phyloP scores from a whole-genome alignment of 2,329 filamentous ascomycete genomes.

The Trichoderma sp. region DNA sequence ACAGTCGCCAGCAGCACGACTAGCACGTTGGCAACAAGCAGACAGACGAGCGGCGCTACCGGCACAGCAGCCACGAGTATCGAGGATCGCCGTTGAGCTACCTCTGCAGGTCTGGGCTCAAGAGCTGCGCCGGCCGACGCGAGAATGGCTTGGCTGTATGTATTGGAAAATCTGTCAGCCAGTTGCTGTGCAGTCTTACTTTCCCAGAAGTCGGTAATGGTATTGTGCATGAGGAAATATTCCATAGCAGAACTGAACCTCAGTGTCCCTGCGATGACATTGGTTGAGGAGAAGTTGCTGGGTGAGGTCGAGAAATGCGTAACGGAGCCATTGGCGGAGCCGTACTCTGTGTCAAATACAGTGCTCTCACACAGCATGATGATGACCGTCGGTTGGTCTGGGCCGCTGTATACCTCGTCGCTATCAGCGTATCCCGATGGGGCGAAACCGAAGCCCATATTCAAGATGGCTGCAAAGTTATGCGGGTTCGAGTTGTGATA shows the following conservation, averaged over 20 bases:
- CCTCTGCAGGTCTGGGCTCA: background rate
- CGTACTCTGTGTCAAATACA: background rate
- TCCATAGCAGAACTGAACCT: background rate
- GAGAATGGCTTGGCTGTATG: background rate
- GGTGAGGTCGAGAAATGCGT: background rate
- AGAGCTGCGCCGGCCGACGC: background rate
- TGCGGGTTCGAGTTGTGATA: too few relatives aligned
- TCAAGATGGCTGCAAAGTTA: too few relatives aligned
- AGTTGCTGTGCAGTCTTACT: background rate
- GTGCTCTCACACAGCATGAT: background rate
- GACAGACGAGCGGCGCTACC: background rate
- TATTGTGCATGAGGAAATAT: background rate
- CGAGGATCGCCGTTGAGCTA: background rate
- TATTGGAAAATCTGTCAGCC: background rate
- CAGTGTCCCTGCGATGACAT: background rate
- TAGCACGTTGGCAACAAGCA: background rate
- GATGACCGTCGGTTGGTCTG: background rate
- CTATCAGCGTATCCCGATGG: background rate
- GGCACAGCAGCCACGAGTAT: background rate
- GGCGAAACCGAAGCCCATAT: background rate
- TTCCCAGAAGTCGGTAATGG: background rate
- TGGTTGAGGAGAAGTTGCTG: background rate
- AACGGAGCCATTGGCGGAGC: background rate
- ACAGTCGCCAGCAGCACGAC: background rate
- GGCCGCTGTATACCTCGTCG: background rate